Conservation (phyloP, 257 asterid genomes). For the Penstemon davidsonii region DNA sequence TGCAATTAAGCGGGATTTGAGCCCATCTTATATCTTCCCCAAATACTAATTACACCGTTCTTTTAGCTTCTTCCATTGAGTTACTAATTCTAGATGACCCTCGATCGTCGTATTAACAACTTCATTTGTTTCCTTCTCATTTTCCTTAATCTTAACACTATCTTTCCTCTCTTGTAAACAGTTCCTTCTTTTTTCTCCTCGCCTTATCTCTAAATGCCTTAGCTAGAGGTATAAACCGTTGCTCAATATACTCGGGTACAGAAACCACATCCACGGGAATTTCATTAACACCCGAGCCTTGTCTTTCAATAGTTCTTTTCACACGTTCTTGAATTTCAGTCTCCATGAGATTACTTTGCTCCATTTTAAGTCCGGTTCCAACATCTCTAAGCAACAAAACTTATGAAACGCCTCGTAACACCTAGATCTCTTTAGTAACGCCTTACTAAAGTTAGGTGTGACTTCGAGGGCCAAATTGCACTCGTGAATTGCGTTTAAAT, state of each 20-base stretch:
- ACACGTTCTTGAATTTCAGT: constrained; percentile 68
- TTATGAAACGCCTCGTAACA: constrained; percentile 81
- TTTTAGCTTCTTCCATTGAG: constrained; percentile 36
- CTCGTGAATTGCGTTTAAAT: constrained; percentile 75
- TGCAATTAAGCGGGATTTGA: constrained; percentile 61
- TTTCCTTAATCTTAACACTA: constrained; percentile 20
- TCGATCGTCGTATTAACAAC: constrained; percentile 23
- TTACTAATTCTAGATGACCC: constrained; percentile 34
- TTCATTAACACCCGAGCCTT: constrained; percentile 38
- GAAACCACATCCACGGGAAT: constrained; percentile 38
- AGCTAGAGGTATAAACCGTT: constrained; percentile 33
- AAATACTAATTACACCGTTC: constrained; percentile 62
- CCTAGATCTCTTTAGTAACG: constrained; percentile 82
- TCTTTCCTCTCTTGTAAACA: constrained; percentile 37
- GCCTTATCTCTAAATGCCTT: constrained; percentile 45
- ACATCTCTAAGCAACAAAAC: constrained; percentile 77
- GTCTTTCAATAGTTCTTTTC: constrained; percentile 43
- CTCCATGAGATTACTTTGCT: constrained; percentile 80
- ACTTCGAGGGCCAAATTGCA: constrained; percentile 91
- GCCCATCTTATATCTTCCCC: constrained; percentile 95
- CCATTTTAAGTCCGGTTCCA: constrained; percentile 55
- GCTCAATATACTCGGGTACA: constrained; percentile 56
- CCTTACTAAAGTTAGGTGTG: constrained; percentile 78
- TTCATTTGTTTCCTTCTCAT: constrained; percentile 19
- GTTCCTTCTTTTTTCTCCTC: constrained; percentile 41